Base-by-base conservation (phyloP, 2,329 filamentous ascomycete species). In the Colletotrichum magnum region DNA sequence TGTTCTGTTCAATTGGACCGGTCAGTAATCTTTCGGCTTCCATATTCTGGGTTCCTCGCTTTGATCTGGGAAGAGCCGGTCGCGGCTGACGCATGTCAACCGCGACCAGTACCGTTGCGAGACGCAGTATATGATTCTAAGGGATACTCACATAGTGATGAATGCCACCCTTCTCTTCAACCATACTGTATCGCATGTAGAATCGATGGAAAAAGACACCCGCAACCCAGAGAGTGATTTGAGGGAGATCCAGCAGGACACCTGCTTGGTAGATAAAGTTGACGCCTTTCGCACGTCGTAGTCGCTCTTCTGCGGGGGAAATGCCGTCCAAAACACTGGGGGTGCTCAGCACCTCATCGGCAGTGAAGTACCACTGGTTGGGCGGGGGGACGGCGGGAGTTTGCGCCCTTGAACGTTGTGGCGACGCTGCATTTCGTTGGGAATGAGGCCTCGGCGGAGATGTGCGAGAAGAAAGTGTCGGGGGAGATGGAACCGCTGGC, bases 221-320 rank as follows among this genome's bases (percentile, higher is more conserved):
- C 0, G 96, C 96, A 0, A 97, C 97, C 81, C 93, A 95, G 50
- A 99, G 86, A 0, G 96, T 98, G 64, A 96, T 90, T 79, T 98
- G 95, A 13, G 95, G 95, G 58, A 98, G 85, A 78, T 97, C 95
- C 60, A 98, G 88, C 84, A 97, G 90, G 73, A 97, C 94, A 72
- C 95, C 96, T 52, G 95, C 94, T 80, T 98, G 95, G 72, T 94
- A 92, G 75, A 99, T 97, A 82, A 99, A 99, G 79, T 97, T 97
- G 77, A 98, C 92, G 54, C 96, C 95, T 79, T 98, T 98, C 70
- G 93, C 92, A 64, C 96, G 90, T 68, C 93, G 87, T 72, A 92
- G 87, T 71, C 94, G 88, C 82, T 98, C 96, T 77, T 96, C 91
- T 36, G 90, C 88, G 4, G 90, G 86, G 9, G 89, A 80, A 78